A percentile compares a stretch with the other conserved stretches of the same genome.
These are phyloP conservation scores for Colletotrichum noveboracense DNA, from an alignment of 2,329 filamentous ascomycete genomes.

Conservation along the genomic window DNA sequence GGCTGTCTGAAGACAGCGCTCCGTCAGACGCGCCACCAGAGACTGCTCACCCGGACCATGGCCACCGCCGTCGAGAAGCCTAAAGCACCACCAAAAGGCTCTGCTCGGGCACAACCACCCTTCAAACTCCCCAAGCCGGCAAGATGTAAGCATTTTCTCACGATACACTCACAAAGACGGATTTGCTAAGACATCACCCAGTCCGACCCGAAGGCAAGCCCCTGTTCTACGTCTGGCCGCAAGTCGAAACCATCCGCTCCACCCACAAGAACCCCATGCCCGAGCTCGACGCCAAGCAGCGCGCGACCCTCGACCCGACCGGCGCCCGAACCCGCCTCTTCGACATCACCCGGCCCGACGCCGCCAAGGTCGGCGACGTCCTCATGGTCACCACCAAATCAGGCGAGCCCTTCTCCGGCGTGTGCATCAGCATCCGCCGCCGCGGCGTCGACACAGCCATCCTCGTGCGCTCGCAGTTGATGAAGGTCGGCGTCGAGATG, in stretches of 20 bases:
- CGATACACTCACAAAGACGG: not conserved
- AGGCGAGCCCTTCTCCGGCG: conserved; percentile 88
- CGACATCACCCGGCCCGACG: conserved; percentile 76
- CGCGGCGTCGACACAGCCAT: conserved; percentile 90
- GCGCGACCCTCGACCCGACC: conserved; percentile 80
- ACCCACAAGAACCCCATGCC: conserved; percentile 71
- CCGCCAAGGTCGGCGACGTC: conserved; percentile 85
- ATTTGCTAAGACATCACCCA: not conserved
- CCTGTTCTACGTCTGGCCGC: conserved; percentile 39
- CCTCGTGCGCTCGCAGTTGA: conserved; percentile 84
- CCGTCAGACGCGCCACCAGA: conserved; percentile 61
- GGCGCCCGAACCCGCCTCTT: conserved; percentile 85
- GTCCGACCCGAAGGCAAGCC: conserved; percentile 11
- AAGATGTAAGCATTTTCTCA: not conserved
- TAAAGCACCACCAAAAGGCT: conserved; percentile 30
- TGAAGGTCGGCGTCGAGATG: conserved; percentile 91
- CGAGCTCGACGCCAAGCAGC: conserved; percentile 70
- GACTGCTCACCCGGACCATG: conserved; percentile 49
- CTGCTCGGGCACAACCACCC: conserved; percentile 27
- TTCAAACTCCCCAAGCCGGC: not conserved
- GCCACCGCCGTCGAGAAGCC: conserved; percentile 40
- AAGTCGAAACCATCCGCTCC: conserved; percentile 58
- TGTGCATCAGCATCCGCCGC: conserved; percentile 84
- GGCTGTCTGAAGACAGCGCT: conserved; percentile 72
- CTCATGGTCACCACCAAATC: conserved; percentile 83